Evolutionary conservation across 192 early-diverging fungal genomes (phyloP).

Genomic region (Coemansia sp.): DNA sequence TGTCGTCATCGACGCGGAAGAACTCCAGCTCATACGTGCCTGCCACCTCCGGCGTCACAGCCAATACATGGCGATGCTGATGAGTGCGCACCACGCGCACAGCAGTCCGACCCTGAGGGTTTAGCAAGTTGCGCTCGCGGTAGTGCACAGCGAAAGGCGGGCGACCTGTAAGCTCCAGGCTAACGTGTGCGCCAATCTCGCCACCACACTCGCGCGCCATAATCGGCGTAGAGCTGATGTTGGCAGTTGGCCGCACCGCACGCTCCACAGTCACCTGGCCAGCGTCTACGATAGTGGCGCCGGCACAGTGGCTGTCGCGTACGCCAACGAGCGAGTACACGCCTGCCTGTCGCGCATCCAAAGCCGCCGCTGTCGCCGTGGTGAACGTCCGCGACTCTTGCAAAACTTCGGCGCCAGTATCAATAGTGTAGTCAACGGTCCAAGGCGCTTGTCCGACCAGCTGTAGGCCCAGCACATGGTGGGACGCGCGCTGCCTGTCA

Average conservation of each 20-base stretch:
- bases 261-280: slow-evolving; percentile 28
- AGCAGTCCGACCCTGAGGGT: slow-evolving; percentile 17
- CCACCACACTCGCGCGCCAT: slow-evolving; percentile 52
- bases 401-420: slow-evolving; percentile 5
- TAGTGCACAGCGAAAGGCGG: slow-evolving; percentile 49
- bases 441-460: slow-evolving; percentile 38
- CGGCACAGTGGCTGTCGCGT: slow-evolving; percentile 36
- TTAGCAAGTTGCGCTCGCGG: slow-evolving; percentile 42
- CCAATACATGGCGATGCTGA: slow-evolving; percentile 35
- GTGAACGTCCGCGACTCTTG: slow-evolving; percentile 19
- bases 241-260: slow-evolving; percentile 21
- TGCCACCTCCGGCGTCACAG: slow-evolving; percentile 34
- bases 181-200: slow-evolving; percentile 43
- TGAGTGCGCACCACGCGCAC: slow-evolving; percentile 32
- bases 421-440: slow-evolving; percentile 37
- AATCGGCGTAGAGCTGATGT: slow-evolving; percentile 35
- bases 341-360: slow-evolving; percentile 28
- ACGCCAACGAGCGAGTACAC: slow-evolving; percentile 32
- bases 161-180: slow-evolving; percentile 40
- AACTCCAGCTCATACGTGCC: slow-evolving; percentile 49
- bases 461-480: slow-evolving; percentile 21
- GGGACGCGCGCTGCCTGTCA: slow-evolving; percentile 39
- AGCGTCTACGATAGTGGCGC: neutral
- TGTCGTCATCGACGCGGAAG: slow-evolving; percentile 47
- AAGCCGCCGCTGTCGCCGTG: slow-evolving; percentile 3